These are phyloP conservation scores for Phoma sp. DNA, from an alignment of 2,329 filamentous ascomycete species.

Conservation along the genomic window DNA sequence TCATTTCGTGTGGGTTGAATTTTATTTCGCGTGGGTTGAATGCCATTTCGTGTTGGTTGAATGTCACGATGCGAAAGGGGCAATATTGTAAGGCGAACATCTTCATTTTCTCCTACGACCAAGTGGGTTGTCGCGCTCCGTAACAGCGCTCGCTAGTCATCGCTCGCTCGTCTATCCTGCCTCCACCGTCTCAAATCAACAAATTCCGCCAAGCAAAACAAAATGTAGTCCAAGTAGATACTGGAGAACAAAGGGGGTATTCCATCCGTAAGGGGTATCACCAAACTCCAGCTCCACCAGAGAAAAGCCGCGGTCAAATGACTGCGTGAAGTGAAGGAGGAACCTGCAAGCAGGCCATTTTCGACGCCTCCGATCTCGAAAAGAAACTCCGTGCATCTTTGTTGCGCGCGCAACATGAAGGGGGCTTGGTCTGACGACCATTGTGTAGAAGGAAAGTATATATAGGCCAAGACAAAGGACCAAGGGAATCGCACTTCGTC, in stretches of 20 bases:
- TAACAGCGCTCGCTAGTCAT: not conserved
- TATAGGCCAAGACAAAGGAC: conserved; percentile 12
- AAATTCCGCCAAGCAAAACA: conserved; percentile 10
- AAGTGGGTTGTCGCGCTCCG: not conserved
- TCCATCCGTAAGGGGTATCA: conserved; percentile 44
- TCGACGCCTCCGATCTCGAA: not conserved
- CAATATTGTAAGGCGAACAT: not conserved
- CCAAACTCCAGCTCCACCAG: conserved; percentile 53
- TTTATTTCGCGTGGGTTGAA: too few relatives aligned
- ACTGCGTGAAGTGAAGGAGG: conserved; percentile 17
- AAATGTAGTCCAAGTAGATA: conserved; percentile 13
- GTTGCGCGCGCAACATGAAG: conserved; percentile 19
- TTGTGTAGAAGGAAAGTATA: conserved; percentile 16
- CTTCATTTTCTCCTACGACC: not conserved
- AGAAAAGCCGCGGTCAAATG: conserved; percentile 32
- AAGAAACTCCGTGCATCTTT: conserved; percentile 20
- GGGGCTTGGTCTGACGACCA: not conserved
- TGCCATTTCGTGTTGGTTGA: not conserved
- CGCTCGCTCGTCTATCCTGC: not conserved
- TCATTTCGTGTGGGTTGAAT: too few relatives aligned
- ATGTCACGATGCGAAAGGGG: conserved; percentile 1
- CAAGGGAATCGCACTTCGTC: conserved; percentile 25
- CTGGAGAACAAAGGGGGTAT: conserved; percentile 14
- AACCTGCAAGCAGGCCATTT: conserved; percentile 11
- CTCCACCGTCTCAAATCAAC: conserved; percentile 1